Evolutionary conservation across 106 monocot species (phyloP).

Genomic region (Posidonia australis): DNA sequence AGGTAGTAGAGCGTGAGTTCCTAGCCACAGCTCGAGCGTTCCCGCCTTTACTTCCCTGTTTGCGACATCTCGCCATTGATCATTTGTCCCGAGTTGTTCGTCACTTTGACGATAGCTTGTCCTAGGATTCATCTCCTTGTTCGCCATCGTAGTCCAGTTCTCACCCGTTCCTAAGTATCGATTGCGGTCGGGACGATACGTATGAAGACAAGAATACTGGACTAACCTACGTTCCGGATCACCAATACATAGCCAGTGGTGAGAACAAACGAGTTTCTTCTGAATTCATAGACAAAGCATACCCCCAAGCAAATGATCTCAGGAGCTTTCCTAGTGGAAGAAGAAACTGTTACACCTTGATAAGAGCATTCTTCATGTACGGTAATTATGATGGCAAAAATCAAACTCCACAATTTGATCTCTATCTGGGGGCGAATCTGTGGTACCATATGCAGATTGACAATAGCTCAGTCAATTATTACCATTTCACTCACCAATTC

Average conservation of each 20-base stretch:
- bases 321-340: slow-evolving; percentile 12
- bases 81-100: too few species aligned
- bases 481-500: neutral
- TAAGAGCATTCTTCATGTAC: slow-evolving; percentile 13
- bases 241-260: neutral
- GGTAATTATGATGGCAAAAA: slow-evolving; percentile 6
- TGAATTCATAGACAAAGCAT: neutral
- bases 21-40: too few species aligned
- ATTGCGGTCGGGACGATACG: neutral
- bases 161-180: too few species aligned
- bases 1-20: too few species aligned
- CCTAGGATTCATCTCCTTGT: too few species aligned
- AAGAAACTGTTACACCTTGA: slow-evolving; percentile 12
- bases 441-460: neutral
- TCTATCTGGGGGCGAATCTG: slow-evolving; percentile 10
- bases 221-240: neutral
- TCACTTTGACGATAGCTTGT: too few species aligned
- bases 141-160: too few species aligned
- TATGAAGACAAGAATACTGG: neutral
- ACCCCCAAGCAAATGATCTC: slow-evolving; percentile 5
- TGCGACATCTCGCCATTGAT: too few species aligned
- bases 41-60: too few species aligned
- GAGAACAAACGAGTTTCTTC: slow-evolving; percentile 1
- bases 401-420: neutral
- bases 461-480: neutral